Percentiles rank a stretch among this genome's conserved stretches.
These are phyloP conservation scores for Salix koriyanagi DNA, from an alignment of 345 rosid genomes.

Conservation along the genomic window DNA sequence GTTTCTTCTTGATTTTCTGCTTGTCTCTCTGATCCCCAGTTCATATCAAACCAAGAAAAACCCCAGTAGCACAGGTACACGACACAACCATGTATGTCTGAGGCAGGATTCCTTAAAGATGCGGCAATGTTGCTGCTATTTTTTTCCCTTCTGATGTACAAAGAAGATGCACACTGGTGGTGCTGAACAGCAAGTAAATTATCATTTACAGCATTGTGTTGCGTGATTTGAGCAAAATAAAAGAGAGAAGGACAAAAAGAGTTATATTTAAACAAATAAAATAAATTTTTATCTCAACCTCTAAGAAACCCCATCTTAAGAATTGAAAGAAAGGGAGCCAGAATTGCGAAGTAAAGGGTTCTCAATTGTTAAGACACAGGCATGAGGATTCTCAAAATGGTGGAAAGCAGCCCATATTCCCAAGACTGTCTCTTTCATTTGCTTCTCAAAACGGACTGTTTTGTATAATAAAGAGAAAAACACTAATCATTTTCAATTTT, in stretches of 20 bases:
- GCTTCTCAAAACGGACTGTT: neutral
- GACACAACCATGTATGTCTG: neutral
- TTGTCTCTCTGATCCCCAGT: slow-evolving; percentile 34
- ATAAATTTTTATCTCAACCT: slow-evolving; percentile 8
- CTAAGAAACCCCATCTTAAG: slow-evolving; percentile 7
- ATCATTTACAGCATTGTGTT: slow-evolving; percentile 47
- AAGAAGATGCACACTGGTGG: slow-evolving; percentile 25
- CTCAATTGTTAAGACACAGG: slow-evolving; percentile 37
- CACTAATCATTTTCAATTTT: slow-evolving; percentile 61
- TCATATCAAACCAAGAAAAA: slow-evolving; percentile 49
- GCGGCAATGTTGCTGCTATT: slow-evolving; percentile 11
- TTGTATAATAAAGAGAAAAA: neutral
- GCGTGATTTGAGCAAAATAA: slow-evolving; percentile 31
- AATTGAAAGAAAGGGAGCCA: slow-evolving; percentile 18
- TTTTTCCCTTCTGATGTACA: slow-evolving; percentile 1
- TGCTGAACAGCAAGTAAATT: slow-evolving; percentile 18
- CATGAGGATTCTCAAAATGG: slow-evolving; percentile 81
- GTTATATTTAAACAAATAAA: neutral
- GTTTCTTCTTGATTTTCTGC: slow-evolving; percentile 18
- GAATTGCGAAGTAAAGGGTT: slow-evolving; percentile 13
- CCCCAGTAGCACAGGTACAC: slow-evolving; percentile 23
- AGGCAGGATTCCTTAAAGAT: slow-evolving; percentile 11
- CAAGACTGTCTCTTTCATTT: slow-evolving; percentile 24
- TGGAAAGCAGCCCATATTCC: slow-evolving; percentile 66
- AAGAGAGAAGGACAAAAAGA: slow-evolving; percentile 1